Evolutionary conservation across 495 filamentous ascomycete genomes (phyloP).

Genomic region (Sabuloglossum arenarium): DNA sequence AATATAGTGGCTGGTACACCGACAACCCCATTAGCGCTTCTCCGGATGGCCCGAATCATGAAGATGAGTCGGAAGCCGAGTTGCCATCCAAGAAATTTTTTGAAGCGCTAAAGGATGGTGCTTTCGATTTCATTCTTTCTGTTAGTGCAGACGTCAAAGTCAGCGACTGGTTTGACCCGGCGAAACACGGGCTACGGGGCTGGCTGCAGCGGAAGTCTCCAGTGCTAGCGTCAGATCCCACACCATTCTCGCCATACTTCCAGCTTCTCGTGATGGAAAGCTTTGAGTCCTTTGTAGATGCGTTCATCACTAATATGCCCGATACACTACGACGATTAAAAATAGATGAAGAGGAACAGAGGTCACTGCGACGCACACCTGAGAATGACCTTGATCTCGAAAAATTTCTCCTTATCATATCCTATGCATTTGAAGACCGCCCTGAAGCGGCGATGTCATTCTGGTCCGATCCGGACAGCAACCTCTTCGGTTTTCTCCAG

Average conservation of each 20-base stretch:
- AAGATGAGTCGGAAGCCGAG: slow-evolving; percentile 42
- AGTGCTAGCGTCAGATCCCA: slow-evolving; percentile 36
- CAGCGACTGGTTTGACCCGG: slow-evolving; percentile 64
- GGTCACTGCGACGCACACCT: slow-evolving; percentile 25
- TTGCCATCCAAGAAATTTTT: slow-evolving; percentile 49
- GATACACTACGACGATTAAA: slow-evolving; percentile 74
- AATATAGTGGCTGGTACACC: slow-evolving; percentile 76
- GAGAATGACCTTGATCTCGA: slow-evolving; percentile 65
- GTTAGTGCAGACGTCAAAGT: slow-evolving; percentile 56
- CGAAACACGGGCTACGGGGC: slow-evolving; percentile 47
- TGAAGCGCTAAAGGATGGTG: slow-evolving; percentile 67
- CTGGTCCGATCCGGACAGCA: slow-evolving; percentile 75
- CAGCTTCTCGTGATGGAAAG: slow-evolving; percentile 51
- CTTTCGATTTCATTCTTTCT: slow-evolving; percentile 75
- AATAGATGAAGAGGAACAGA: slow-evolving; percentile 71
- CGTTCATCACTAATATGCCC: slow-evolving; percentile 84
- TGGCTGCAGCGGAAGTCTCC: slow-evolving; percentile 61
- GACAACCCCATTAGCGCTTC: slow-evolving; percentile 31
- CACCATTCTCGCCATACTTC: slow-evolving; percentile 40
- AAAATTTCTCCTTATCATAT: slow-evolving; percentile 75
- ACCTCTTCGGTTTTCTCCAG: slow-evolving; percentile 78
- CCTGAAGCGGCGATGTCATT: slow-evolving; percentile 68
- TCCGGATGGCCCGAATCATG: slow-evolving; percentile 10
- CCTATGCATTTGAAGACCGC: slow-evolving; percentile 72
- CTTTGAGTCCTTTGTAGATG: slow-evolving; percentile 69